Percentiles rank a stretch among this genome's conserved stretches.
phyloP scores from a whole-genome alignment of 352 stramenopile genomes.

The Phytophthora quininea region DNA sequence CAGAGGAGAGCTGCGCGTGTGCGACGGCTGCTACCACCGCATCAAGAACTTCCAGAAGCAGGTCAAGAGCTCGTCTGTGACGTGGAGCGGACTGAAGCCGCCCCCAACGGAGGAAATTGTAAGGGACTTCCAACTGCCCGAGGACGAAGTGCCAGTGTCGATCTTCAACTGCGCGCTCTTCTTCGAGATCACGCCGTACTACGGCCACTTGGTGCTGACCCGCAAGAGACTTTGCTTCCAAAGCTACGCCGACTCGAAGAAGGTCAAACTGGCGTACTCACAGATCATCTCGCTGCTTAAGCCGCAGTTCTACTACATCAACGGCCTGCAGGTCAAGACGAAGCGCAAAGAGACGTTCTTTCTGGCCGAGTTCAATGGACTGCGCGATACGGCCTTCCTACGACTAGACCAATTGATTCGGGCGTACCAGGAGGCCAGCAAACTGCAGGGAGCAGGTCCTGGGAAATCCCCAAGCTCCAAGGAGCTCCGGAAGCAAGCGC shows the following conservation, averaged over 20 bases:
- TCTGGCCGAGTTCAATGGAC: slow-evolving; percentile 79
- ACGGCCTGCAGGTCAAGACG: slow-evolving; percentile 77
- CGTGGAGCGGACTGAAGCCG: slow-evolving; percentile 67
- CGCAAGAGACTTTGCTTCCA: slow-evolving; percentile 73
- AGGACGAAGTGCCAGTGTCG: slow-evolving; percentile 53
- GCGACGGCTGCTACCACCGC: slow-evolving; percentile 72
- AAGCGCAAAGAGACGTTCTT: slow-evolving; percentile 72
- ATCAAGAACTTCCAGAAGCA: slow-evolving; percentile 80
- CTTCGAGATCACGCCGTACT: slow-evolving; percentile 69
- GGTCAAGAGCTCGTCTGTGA: slow-evolving; percentile 57
- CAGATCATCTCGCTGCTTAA: slow-evolving; percentile 75
- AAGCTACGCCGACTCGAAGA: slow-evolving; percentile 49
- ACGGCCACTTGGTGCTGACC: slow-evolving; percentile 77
- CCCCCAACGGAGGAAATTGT: slow-evolving; percentile 38
- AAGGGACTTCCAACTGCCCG: slow-evolving; percentile 50
- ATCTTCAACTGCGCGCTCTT: slow-evolving; percentile 85
- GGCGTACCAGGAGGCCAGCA: slow-evolving; percentile 62
- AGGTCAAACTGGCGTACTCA: slow-evolving; percentile 65
- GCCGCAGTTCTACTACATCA: slow-evolving; percentile 88
- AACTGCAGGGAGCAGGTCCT: slow-evolving; percentile 15
- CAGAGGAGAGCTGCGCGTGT: slow-evolving; percentile 71
- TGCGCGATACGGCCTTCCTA: slow-evolving; percentile 75
- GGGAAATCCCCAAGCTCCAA: slow-evolving; percentile 40
- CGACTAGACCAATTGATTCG: slow-evolving; percentile 75
- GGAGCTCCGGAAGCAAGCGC: slow-evolving; percentile 55